phyloP scores from a whole-genome alignment of 495 filamentous ascomycete genomes.

The Gamarada debralockiae region DNA sequence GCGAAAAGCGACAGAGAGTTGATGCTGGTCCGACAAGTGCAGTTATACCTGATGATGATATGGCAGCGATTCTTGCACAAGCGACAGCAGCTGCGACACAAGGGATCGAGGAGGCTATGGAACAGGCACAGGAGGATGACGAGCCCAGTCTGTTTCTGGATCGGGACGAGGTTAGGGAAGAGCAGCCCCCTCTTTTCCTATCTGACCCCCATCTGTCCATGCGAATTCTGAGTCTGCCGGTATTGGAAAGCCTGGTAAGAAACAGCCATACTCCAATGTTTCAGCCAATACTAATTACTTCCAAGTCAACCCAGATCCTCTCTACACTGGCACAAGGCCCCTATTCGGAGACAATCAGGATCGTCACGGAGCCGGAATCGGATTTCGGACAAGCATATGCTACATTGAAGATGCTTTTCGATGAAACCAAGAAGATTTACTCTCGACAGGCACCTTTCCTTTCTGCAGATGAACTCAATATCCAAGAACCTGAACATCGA shows the following conservation, averaged over 20 bases:
- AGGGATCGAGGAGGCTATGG: background rate
- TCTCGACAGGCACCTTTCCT: constrained; percentile 68
- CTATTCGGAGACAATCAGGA: constrained; percentile 68
- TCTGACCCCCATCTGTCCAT: constrained; percentile 41
- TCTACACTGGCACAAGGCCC: constrained; percentile 63
- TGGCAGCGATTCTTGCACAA: constrained; percentile 15
- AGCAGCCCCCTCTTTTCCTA: constrained; percentile 4
- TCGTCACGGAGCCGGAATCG: constrained; percentile 68
- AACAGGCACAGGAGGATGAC: background rate
- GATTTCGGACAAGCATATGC: constrained; percentile 79
- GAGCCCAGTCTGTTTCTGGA: background rate
- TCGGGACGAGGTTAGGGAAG: background rate
- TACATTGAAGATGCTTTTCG: constrained; percentile 74
- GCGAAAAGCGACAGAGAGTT: constrained; percentile 23
- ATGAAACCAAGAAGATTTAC: constrained; percentile 77
- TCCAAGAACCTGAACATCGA: constrained; percentile 61
- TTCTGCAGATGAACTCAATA: constrained; percentile 65
- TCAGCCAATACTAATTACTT: constrained; percentile 12
- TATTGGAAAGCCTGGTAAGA: constrained; percentile 68
- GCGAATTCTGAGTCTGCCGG: constrained; percentile 65
- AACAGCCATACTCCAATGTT: background rate
- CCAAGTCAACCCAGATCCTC: constrained; percentile 66
- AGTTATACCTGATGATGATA: constrained; percentile 3
- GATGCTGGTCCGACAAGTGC: background rate
- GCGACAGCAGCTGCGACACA: constrained; percentile 11